phyloP scores from a whole-genome alignment of 106 monocot species.

The Apostasia shenzhenica region DNA sequence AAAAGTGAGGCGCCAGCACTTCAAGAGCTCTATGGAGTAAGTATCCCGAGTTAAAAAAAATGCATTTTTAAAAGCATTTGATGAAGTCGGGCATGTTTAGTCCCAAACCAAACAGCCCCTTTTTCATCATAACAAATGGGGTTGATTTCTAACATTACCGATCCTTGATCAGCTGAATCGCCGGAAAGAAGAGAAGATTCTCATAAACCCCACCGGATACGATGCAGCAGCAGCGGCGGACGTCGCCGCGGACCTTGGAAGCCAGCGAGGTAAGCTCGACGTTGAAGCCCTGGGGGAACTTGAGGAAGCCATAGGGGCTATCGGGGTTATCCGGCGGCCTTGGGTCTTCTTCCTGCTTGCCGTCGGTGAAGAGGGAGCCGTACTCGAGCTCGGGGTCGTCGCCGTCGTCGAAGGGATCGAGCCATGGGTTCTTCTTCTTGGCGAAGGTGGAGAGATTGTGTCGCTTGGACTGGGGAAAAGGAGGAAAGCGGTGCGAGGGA shows the following conservation, averaged over 20 bases:
- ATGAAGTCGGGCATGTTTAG: too few species aligned
- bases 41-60: too few species aligned
- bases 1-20: too few species aligned
- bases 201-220: slow-evolving; percentile 83
- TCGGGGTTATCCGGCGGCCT: slow-evolving; percentile 58
- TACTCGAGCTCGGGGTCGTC: slow-evolving; percentile 60
- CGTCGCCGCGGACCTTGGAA: slow-evolving; percentile 71
- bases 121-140: too few species aligned
- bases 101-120: too few species aligned
- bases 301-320: slow-evolving; percentile 84
- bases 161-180: slow-evolving; percentile 69
- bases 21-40: too few species aligned
- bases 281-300: slow-evolving; percentile 71
- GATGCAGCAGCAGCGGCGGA: slow-evolving; percentile 72
- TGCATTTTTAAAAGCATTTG: too few species aligned
- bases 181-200: slow-evolving; percentile 82
- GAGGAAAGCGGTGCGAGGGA: not conserved
- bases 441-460: slow-evolving; percentile 9
- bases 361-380: slow-evolving; percentile 47
- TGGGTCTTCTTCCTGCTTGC: slow-evolving; percentile 89
- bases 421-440: slow-evolving; percentile 91
- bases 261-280: slow-evolving; percentile 62
- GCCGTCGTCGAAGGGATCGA: slow-evolving; percentile 87
- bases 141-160: too few species aligned
- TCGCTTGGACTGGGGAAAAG: not conserved